Evolutionary conservation across 768 basidiomycete species (phyloP), one percentile per base, ranked within the genome.

Genomic region (Kwoniella newhampshirensis): DNA sequence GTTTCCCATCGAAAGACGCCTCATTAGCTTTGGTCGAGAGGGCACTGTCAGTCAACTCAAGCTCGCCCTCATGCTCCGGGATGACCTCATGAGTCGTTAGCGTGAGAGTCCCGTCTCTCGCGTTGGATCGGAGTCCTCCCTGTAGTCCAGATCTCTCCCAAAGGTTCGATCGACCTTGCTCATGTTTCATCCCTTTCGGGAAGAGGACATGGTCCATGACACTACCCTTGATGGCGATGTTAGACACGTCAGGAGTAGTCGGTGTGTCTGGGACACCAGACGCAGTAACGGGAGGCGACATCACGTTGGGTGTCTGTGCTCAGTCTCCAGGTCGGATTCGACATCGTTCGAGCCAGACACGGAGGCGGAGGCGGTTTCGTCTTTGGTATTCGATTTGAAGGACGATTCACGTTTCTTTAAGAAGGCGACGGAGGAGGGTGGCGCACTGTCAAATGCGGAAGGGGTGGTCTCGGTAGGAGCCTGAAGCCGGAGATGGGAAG

Each of bases 141-240:
- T 32, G 32, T 6, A 13, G 7, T 32, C 32, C 32, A 13, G 13
- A 6, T 13, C 32, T 6, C 32, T 32, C 32, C 32, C 32, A 32
- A 6, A 32, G 32, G 13, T 32, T 32, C 32, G 32, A 32, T 32
- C 32, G 32, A 32, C 32, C 32, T 32, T 32, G 32, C 6, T 32
- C 32, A 32, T 32, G 32, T 32, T 13, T 32, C 32, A 32, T 32
- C 32, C 32, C 32, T 13, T 32, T 32, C 6, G 32, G 55, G 28
- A 50, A 42, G 18, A 40, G 47, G 13, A 50, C 36, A 4, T 41
- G 40, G n/a, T n/a, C n/a, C 26, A 56, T 43, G 17, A 56, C 41
- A 11, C 27, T 32, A n/a, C 55, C 55, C n/a, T 57, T 46, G 21
- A 49, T 35, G 1, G 47, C 55, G 18, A 43, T 25, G 13, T 40